These are phyloP conservation scores for Durio zibethinus DNA, from an alignment of 345 rosid genomes.

Conservation along the genomic window DNA sequence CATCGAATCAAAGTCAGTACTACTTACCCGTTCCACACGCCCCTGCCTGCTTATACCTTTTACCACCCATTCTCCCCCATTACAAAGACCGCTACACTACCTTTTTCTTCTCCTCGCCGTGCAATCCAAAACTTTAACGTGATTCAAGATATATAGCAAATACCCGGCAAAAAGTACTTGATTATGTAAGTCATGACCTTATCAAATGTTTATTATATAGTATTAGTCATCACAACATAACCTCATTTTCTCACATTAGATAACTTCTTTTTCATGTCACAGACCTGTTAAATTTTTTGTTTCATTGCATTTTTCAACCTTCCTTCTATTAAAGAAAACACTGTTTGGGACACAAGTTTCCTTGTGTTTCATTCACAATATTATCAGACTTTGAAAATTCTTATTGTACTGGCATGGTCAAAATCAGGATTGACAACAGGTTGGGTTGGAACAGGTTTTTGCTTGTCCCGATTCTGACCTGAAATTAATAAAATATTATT, in stretches of 20 bases:
- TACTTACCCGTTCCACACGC: neutral
- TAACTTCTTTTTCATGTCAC: neutral
- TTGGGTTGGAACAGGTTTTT: no score
- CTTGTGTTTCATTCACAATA: neutral
- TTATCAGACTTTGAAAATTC: neutral
- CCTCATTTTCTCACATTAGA: neutral
- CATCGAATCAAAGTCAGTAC: neutral
- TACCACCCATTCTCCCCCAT: neutral
- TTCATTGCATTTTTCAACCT: neutral
- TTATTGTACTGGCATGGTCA: no score
- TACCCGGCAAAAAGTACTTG: neutral
- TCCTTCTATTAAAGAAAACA: neutral
- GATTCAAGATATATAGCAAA: neutral
- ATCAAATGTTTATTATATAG: neutral
- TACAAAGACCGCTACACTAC: neutral
- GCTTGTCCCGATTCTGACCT: no score
- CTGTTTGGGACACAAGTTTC: neutral
- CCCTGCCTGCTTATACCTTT: neutral
- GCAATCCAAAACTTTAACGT: neutral
- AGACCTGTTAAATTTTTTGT: neutral
- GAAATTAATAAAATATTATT: no score
- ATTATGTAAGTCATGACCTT: neutral
- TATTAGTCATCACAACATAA: neutral
- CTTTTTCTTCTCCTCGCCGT: neutral
- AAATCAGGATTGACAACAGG: no score